A percentile compares a stretch with the other conserved stretches of the same genome.
These are phyloP conservation scores for Arthrobotrys musiformis DNA, from an alignment of 2,329 filamentous ascomycete species.

Conservation along the genomic window DNA sequence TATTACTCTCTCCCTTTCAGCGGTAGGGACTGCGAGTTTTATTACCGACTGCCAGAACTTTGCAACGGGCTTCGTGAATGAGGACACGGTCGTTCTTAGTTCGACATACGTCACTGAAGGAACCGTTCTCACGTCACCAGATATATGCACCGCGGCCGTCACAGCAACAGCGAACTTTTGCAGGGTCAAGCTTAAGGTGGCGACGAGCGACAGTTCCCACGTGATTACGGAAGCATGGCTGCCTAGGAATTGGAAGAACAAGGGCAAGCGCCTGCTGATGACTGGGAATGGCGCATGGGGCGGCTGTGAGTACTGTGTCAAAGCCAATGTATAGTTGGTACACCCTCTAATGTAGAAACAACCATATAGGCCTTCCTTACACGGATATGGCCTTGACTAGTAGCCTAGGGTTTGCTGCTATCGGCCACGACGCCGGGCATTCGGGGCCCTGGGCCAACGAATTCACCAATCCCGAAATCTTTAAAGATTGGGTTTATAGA, in stretches of 20 bases:
- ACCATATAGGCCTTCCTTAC: neutral
- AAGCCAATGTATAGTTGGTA: neutral
- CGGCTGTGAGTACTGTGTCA: slow-evolving; percentile 3
- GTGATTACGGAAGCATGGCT: slow-evolving; percentile 44
- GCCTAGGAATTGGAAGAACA: slow-evolving; percentile 25
- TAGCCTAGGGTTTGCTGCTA: slow-evolving; percentile 36
- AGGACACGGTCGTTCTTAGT: slow-evolving; percentile 11
- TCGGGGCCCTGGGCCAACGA: neutral
- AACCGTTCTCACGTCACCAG: slow-evolving; percentile 2
- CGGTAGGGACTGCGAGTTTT: neutral
- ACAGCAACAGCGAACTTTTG: slow-evolving; percentile 13
- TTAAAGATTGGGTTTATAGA: slow-evolving; percentile 50
- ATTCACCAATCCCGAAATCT: slow-evolving; percentile 35
- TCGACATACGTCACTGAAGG: slow-evolving; percentile 18
- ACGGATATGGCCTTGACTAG: slow-evolving; percentile 16
- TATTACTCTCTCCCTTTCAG: neutral
- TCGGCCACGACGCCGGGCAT: slow-evolving; percentile 46
- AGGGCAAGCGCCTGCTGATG: slow-evolving; percentile 18
- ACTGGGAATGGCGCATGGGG: slow-evolving; percentile 1
- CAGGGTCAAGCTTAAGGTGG: slow-evolving; percentile 18
- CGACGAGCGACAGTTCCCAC: slow-evolving; percentile 27
- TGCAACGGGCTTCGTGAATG: neutral
- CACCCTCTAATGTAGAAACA: neutral
- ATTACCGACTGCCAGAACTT: slow-evolving; percentile 9
- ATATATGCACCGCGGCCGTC: neutral